Percentiles rank a stretch among this genome's conserved stretches.
These are phyloP conservation scores for Penicillium malachiteum DNA, from an alignment of 495 filamentous ascomycete species.

Conservation along the genomic window DNA sequence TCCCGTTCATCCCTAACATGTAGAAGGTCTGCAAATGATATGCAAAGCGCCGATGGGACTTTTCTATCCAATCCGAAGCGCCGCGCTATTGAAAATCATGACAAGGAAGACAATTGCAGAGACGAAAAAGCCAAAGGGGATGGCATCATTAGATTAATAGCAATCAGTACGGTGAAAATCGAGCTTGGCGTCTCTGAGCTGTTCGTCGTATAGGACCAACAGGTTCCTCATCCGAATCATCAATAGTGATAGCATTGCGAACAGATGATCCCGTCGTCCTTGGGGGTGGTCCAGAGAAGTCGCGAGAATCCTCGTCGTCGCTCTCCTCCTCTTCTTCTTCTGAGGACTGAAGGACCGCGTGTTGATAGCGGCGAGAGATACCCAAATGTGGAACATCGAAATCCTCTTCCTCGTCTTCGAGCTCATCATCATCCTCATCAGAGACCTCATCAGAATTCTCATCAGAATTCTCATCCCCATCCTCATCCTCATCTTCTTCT, in stretches of 20 bases:
- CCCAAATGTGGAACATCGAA: neutral
- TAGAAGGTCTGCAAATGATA: neutral
- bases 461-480: slow-evolving; percentile 11
- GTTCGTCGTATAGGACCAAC: slow-evolving; percentile 26
- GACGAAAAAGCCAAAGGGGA: neutral
- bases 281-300: slow-evolving; percentile 11
- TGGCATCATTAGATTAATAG: neutral
- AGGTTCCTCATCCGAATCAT: slow-evolving; percentile 29
- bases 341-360: no score
- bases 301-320: slow-evolving; percentile 5
- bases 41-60: slow-evolving; percentile 1
- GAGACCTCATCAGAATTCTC: neutral
- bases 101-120: neutral
- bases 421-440: slow-evolving; percentile 14
- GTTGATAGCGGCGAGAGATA: neutral
- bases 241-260: slow-evolving; percentile 22
- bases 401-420: slow-evolving; percentile 15
- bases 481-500: slow-evolving; percentile 12
- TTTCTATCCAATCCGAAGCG: slow-evolving; percentile 19
- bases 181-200: slow-evolving; percentile 15
- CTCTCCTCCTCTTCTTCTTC: slow-evolving; percentile 5
- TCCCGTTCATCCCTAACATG: neutral
- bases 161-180: slow-evolving; percentile 27
- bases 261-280: slow-evolving; percentile 6
- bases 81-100: slow-evolving; percentile 15